phyloP scores from a whole-genome alignment of 805 yeast genomes.

The Pichia paraexigua region DNA sequence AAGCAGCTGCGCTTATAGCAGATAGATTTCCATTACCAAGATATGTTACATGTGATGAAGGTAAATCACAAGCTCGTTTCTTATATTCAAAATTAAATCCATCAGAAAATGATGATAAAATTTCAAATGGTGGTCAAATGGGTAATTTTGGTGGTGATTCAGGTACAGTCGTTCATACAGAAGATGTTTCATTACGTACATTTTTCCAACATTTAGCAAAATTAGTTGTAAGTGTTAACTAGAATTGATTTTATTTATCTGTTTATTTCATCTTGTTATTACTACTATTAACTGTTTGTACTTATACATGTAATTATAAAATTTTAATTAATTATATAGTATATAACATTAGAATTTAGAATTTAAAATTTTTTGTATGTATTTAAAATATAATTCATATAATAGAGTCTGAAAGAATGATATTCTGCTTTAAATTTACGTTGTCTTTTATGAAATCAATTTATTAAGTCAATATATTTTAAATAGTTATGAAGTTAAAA shows the following conservation, averaged over 20 bases:
- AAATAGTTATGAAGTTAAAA: too few relatives aligned
- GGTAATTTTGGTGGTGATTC: slow-evolving; percentile 39
- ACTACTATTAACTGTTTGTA: neutral
- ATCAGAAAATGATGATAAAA: slow-evolving; percentile 51
- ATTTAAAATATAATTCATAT: too few relatives aligned
- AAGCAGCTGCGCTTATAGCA: slow-evolving; percentile 83
- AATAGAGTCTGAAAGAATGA: too few relatives aligned
- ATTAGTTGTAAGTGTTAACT: slow-evolving; percentile 56
- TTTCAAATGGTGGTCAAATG: slow-evolving; percentile 36
- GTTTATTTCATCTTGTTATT: neutral
- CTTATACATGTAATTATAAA: neutral
- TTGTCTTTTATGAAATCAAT: too few relatives aligned
- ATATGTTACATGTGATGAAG: slow-evolving; percentile 95
- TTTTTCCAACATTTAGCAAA: slow-evolving; percentile 93
- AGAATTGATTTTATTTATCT: slow-evolving; percentile 5
- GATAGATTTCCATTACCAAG: slow-evolving; percentile 98
- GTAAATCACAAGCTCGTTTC: slow-evolving; percentile 98
- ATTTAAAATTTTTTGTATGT: neutral
- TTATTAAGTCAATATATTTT: too few relatives aligned
- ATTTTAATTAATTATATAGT: neutral
- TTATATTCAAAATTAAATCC: slow-evolving; percentile 92
- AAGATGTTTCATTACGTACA: slow-evolving; percentile 90
- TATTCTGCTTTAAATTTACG: too few relatives aligned
- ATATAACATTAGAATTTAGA: neutral
- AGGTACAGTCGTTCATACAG: slow-evolving; percentile 82